These are phyloP conservation scores for Nakaseomyces uthaithaninus DNA, from an alignment of 1,139 yeast species.

Conservation along the genomic window DNA sequence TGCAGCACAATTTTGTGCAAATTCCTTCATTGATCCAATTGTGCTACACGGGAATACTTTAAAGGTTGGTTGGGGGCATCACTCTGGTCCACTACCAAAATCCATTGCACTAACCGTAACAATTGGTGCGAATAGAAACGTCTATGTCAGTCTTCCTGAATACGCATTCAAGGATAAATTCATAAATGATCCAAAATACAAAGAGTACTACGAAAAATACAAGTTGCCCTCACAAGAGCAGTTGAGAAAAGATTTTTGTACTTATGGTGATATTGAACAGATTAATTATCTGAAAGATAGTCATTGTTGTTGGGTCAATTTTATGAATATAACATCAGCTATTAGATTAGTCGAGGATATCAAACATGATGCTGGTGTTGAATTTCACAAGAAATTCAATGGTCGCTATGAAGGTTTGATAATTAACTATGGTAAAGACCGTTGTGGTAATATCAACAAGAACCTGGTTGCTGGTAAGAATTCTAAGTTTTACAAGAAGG, in stretches of 20 bases:
- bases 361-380: conserved; percentile 23
- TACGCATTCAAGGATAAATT: conserved; percentile 32
- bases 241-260: conserved; percentile 55
- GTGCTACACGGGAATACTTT: conserved; percentile 67
- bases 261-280: conserved; percentile 76
- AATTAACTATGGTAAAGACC: conserved; percentile 70
- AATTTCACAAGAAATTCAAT: conserved; percentile 36
- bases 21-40: conserved; percentile 66
- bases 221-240: conserved; percentile 42
- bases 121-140: conserved; percentile 75
- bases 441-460: conserved; percentile 62
- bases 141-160: conserved; percentile 60
- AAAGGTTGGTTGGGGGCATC: conserved; percentile 83
- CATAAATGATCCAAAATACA: conserved; percentile 28
- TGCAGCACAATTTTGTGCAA: conserved; percentile 76
- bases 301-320: conserved; percentile 75
- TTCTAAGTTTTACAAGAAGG: conserved; percentile 38
- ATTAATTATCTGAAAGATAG: conserved; percentile 66
- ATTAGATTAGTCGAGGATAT: conserved; percentile 67
- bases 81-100: conserved; percentile 67
- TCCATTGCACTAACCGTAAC: conserved; percentile 71
- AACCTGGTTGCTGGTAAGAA: conserved; percentile 28
- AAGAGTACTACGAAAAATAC: conserved; percentile 22
- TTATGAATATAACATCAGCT: conserved; percentile 67
- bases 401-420: conserved; percentile 49